phyloP scores from a whole-genome alignment of 148 eudicot species.

The Rhododendron ferrugineum region DNA sequence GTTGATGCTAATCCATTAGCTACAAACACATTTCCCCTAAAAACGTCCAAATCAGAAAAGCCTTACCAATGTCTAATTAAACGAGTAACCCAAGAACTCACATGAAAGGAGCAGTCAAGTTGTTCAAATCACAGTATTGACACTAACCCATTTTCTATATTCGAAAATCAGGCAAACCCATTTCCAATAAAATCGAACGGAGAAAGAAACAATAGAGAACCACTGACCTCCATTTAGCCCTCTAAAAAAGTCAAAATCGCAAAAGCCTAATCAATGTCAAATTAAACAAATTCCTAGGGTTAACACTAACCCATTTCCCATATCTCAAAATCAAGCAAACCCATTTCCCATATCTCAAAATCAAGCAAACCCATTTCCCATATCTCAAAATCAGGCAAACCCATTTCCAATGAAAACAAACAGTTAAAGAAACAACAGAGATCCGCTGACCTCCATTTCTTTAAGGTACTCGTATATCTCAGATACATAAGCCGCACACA shows the following conservation, averaged over 20 bases:
- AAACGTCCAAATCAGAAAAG: not conserved
- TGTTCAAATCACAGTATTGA: not conserved
- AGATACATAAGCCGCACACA: slow-evolving; percentile 59
- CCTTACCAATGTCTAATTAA: not conserved
- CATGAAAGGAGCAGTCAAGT: not conserved
- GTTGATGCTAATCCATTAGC: not conserved
- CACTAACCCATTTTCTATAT: not conserved
- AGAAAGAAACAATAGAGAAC: not conserved
- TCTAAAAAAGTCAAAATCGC: not conserved
- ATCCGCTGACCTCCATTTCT: slow-evolving; percentile 62
- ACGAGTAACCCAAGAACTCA: not conserved
- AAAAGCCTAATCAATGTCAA: not conserved
- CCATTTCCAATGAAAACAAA: not conserved
- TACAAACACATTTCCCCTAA: not conserved
- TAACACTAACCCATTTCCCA: not conserved
- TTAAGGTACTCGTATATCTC: slow-evolving; percentile 69
- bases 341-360: not conserved
- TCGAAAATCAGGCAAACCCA: not conserved
- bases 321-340: not conserved
- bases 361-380: too few species aligned
- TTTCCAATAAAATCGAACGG: not conserved
- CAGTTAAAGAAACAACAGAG: not conserved
- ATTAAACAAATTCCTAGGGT: not conserved
- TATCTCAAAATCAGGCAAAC: too few species aligned
- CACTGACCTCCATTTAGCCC: not conserved